Base-by-base conservation (phyloP, 169 alveolate species). In the Cyclospora cayetanensis region DNA sequence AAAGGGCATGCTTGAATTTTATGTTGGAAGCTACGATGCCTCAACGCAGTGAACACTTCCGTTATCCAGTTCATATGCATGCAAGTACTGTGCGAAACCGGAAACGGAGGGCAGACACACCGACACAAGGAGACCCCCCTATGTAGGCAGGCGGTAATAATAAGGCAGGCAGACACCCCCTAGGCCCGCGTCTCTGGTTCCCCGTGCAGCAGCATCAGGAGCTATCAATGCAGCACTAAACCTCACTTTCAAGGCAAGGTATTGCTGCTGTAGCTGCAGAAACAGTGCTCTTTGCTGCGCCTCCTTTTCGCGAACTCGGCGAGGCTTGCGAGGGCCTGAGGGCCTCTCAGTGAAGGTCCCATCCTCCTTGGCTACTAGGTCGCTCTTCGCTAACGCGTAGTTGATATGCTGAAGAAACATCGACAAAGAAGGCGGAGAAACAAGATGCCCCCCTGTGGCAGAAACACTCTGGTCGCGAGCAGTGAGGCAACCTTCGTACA, bases 241-340 rank as follows among this genome's bases (percentile, higher is more conserved):
- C n/a, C n/a, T n/a, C 15, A 72, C 84, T 82, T 91, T 53, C 63
- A 76, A 65, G 35, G 63, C 43, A 79, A 86, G 74, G 80, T 92
- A 77, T 65, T 90, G 94, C 52, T 86, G 93, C 63, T 95, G 97
- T 93, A 95, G 80, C 84, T 70, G 94, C 53, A 94, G 94, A 79
- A 95, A 95, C 20, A 92, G 88, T 74, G 85, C 92, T 63, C 79
- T 85, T 46, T 94, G 97, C 39, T 46, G 74, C 70, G 77, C 93
- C 88, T 96, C 97, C 50, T 97, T 87, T 92, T 96, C 97, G 39
- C 93, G 79, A 43, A 96, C 87, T 35, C 95, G 94, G 31, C 96
- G 91, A 0, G 97, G 97, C 79, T 96, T 96, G 91, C 95, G 95
- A 5, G 97, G 97, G 27, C 96, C 96, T 29, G 93, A 72, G n/a